Base-by-base conservation (phyloP, 345 rosid genomes). In the Acer saccharum region DNA sequence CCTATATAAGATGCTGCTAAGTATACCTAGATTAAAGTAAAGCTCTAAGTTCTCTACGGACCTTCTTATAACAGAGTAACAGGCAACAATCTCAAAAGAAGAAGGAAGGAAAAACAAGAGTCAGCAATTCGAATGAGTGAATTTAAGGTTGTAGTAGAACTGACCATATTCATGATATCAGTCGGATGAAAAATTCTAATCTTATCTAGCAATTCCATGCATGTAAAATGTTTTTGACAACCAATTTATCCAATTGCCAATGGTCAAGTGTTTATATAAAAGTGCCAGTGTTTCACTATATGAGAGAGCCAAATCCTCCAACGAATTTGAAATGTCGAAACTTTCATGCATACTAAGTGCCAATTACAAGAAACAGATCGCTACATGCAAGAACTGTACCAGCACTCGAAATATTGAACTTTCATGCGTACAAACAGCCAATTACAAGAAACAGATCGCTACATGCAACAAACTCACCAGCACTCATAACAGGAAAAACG, bases 361-460 rank as follows among this genome's bases (percentile, higher is more conserved):
- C 48, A 54, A 18, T 71, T 65, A 78, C 68, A 66, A 18, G 41
- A 76, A 65, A 57, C 52, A n/a, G 71, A 76, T 64, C 62, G 54
- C 27, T 69, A 71, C 90, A 85, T 86, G 89, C 91, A 88, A 77
- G 58, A 46, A 79, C 76, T 43, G 72, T 62, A 29, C 27, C 54
- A 67, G 80, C 74, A 60, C 27, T 20, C 16, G 8, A 62, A 62
- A 62, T 12, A 44, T 25, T 18, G 55, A 61, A 27, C 14, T 61
- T 73, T 62, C 68, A 63, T 35, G 64, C 65, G n/a, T 54, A n/a
- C n/a, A 57, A n/a, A 23, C 57, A 48, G 21, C 62, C 32, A 54
- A 18, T 67, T 65, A 77, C 62, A 76, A 8, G 57, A 72, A 67
- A 55, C 46, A 21, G 75, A 78, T 64, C 71, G 72, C 58, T 62